Conservation (phyloP, 352 stramenopile species). For the Thalassiosira mediterranea region DNA sequence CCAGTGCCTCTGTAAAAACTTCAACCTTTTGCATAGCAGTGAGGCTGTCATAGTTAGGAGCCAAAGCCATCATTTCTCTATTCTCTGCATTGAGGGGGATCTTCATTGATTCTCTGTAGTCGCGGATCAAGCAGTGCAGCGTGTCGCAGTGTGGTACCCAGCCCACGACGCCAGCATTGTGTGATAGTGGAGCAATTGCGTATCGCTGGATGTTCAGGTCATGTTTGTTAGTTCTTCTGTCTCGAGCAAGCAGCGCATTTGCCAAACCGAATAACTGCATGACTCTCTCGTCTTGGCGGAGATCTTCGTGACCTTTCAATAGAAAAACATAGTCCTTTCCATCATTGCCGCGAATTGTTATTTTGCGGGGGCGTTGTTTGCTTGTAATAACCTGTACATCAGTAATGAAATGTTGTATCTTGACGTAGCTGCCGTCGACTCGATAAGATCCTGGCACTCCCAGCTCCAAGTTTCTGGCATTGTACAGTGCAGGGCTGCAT, state of each 20-base stretch:
- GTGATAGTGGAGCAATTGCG: conserved; percentile 96
- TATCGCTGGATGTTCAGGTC: conserved; percentile 98
- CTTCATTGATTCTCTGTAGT: conserved; percentile 79
- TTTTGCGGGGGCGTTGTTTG: conserved; percentile 97
- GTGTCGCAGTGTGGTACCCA: conserved; percentile 99
- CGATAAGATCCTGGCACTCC: conserved; percentile 95
- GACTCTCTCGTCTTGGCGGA: conserved; percentile 98
- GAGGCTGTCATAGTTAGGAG: conserved; percentile 95
- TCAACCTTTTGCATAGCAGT: conserved; percentile 98
- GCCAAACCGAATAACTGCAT: conserved; percentile 99
- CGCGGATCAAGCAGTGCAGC: conserved; percentile 95
- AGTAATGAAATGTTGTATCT: conserved; percentile 91
- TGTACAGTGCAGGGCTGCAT: conserved; percentile 92
- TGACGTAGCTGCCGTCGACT: conserved; percentile 87
- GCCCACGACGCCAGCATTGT: conserved; percentile 97
- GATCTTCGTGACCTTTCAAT: conserved; percentile 99
- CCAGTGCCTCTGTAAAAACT: conserved; percentile 92
- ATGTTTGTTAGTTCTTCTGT: conserved; percentile 94
- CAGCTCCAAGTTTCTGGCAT: conserved; percentile 92
- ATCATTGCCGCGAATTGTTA: conserved; percentile 95
- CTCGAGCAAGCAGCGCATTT: conserved; percentile 97
- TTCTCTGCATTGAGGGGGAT: conserved; percentile 94
- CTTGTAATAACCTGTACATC: conserved; percentile 96
- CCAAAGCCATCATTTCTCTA: conserved; percentile 95
- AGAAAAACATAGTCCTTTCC: conserved; percentile 98